Percentiles rank a stretch among this genome's conserved stretches.
Conservation (phyloP, 257 asterid genomes). For the Verbena officinalis region DNA sequence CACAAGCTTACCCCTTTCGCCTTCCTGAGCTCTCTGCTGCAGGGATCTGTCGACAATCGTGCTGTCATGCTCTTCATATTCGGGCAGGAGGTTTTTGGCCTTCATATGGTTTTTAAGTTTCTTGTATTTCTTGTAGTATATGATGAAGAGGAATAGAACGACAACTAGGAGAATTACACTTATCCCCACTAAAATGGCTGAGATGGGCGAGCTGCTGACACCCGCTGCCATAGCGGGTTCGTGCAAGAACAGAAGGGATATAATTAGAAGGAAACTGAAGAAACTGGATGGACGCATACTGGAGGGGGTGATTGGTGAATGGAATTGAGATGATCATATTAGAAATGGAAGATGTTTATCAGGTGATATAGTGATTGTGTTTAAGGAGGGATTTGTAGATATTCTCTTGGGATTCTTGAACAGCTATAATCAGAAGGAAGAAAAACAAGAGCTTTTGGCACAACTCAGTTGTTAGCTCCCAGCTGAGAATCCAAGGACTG, state of each 20-base stretch:
- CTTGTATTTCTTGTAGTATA: conserved; percentile 55
- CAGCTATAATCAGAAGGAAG: conserved; percentile 34
- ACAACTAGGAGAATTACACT: conserved; percentile 37
- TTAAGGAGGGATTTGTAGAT: conserved; percentile 18
- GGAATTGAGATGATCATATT: conserved; percentile 12
- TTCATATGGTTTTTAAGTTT: conserved; percentile 42
- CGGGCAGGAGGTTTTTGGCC: conserved; percentile 23
- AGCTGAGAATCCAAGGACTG: conserved; percentile 49
- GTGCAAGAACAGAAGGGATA: conserved; percentile 24
- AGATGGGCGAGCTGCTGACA: neutral
- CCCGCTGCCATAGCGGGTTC: conserved; percentile 18
- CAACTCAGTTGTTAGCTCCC: neutral
- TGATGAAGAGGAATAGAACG: conserved; percentile 47
- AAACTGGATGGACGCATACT: conserved; percentile 32
- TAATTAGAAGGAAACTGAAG: conserved; percentile 26
- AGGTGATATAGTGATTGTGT: conserved; percentile 18
- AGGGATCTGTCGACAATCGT: conserved; percentile 29
- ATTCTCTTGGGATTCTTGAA: conserved; percentile 37
- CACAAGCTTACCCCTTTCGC: conserved; percentile 53
- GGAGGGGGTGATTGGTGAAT: neutral
- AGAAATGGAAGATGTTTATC: conserved; percentile 6
- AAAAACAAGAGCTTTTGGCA: conserved; percentile 46
- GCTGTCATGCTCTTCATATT: conserved; percentile 38
- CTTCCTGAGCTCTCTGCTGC: conserved; percentile 26
- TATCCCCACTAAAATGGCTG: conserved; percentile 29